phyloP scores from a whole-genome alignment of 2,329 filamentous ascomycete species.

The Pestalotiopsis sp. region DNA sequence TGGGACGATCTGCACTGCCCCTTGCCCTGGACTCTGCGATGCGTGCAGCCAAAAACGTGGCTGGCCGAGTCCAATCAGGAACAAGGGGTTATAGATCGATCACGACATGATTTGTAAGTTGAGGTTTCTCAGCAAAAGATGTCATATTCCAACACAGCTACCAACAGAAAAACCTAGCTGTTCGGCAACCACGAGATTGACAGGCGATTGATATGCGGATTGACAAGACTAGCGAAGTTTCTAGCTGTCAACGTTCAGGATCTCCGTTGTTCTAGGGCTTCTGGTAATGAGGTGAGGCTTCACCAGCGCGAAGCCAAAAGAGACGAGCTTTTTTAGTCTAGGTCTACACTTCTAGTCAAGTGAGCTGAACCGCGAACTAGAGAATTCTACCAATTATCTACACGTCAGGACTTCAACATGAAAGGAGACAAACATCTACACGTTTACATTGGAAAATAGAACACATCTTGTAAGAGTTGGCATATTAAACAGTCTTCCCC shows the following conservation, averaged over 20 bases:
- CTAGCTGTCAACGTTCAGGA: background rate
- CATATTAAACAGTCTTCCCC: background rate
- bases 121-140: background rate
- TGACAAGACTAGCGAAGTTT: background rate
- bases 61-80: background rate
- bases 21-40: background rate
- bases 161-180: background rate
- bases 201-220: background rate
- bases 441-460: background rate
- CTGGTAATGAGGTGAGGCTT: background rate
- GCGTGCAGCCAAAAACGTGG: constrained; percentile 2
- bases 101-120: background rate
- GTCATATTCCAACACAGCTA: background rate
- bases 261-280: background rate
- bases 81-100: background rate
- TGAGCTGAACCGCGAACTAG: background rate
- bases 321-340: background rate
- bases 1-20: background rate
- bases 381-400: background rate
- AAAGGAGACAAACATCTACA: background rate
- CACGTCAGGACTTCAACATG: background rate
- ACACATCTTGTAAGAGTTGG: background rate
- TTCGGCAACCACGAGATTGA: background rate
- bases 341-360: background rate
- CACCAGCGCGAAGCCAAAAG: background rate